Evolutionary conservation across 371 early-diverging fungal species (phyloP), one percentile per base, ranked within the genome.

Genomic region (Basidiobolus meristosporus): DNA sequence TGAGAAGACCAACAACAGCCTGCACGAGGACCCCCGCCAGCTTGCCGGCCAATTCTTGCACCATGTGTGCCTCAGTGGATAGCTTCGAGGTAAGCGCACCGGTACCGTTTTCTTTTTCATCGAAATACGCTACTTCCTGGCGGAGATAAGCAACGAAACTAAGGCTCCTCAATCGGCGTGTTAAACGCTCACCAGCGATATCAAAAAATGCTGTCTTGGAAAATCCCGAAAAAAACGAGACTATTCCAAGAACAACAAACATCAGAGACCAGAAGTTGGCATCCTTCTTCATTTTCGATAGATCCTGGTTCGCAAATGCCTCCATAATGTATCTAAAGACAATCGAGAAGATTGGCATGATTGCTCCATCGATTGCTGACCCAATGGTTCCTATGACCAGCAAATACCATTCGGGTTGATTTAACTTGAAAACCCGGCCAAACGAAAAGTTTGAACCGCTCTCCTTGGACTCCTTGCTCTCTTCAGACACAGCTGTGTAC

Each of bases 51-150:
- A 76, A 56, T 38, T 72, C 66, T 31, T 66, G 63, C 11, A 70
- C 62, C 41, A 60, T 59, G 37, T 59, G 55, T 11, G 88, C 81
- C 51, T 88, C 89, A 35, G 73, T 66, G 7, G 87, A 73, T 26
- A 93, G 68, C 14, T 75, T 63, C n/a, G 87, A 61, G 2, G 82
- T 79, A 22, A 91, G 56, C 2, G 74, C 77, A 44, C 95, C 92
- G 10, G 78, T 73, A 29, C 65, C 70, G 56, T 91, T 68, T 29
- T 65, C 62, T 28, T 77, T 77, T 16, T 73, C 64, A 53, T 93
- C 95, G 57, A 81, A 91, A 50, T 65, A 93, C 3, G 63, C 77
- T 42, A 88, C 72, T 48, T 90, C 87, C 63, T 90, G 92, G 14
- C 57, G 50, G 50, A 82, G 57, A 30, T 73, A 58, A n/a, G 72